Conservation (phyloP, 148 eudicot genomes). For the Hydrangea macrophylla region DNA sequence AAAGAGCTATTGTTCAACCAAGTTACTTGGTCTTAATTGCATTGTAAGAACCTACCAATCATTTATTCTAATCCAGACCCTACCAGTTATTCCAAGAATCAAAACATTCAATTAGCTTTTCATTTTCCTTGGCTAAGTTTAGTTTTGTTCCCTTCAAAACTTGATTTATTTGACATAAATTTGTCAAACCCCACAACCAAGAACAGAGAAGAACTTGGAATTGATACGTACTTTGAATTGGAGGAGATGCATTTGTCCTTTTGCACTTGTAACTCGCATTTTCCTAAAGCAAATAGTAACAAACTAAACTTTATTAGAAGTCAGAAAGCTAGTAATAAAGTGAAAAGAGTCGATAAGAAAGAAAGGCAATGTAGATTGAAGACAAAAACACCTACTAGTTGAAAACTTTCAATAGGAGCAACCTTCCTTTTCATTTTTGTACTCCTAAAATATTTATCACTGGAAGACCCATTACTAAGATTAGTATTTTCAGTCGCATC, state of each 20-base stretch:
- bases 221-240: constrained; percentile 26
- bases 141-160: no score
- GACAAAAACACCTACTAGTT: constrained; percentile 34
- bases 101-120: no score
- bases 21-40: no score
- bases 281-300: constrained; percentile 33
- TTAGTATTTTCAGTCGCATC: constrained; percentile 20
- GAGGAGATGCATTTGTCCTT: constrained; percentile 27
- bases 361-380: neutral
- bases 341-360: neutral
- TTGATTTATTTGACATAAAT: no score
- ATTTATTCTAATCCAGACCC: no score
- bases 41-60: no score
- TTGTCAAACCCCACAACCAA: no score
- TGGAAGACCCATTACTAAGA: constrained; percentile 21
- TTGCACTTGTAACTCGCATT: constrained; percentile 27
- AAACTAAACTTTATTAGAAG: neutral
- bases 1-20: no score
- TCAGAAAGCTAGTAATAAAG: neutral
- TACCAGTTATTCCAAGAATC: no score
- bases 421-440: constrained; percentile 57
- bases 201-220: neutral
- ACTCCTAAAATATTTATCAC: constrained; percentile 18
- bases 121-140: no score
- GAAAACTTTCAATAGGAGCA: constrained; percentile 25